Conservation (phyloP, 2,329 filamentous ascomycete species). For the Chaetomium strumarium region DNA sequence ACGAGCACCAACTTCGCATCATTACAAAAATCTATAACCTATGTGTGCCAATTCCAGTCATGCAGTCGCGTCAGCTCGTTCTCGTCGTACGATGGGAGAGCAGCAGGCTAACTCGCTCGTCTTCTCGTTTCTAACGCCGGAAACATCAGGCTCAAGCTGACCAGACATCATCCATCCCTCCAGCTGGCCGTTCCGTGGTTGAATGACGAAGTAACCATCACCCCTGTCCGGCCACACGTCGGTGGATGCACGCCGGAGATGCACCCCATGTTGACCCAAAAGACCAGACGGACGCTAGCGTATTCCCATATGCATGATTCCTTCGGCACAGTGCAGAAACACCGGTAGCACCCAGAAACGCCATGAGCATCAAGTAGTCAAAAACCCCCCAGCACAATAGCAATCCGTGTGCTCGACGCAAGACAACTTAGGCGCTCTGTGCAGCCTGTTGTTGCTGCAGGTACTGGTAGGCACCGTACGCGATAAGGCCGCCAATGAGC, state of each 20-base stretch:
- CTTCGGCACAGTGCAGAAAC: background rate
- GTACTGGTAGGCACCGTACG: slow-evolving; percentile 83
- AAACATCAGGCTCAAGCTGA: slow-evolving; percentile 1
- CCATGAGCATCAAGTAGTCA: background rate
- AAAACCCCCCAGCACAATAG: background rate
- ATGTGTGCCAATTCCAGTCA: slow-evolving; percentile 11
- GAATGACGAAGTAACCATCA: background rate
- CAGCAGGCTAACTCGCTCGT: slow-evolving; percentile 6
- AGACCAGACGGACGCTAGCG: background rate
- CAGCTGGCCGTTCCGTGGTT: slow-evolving; percentile 6
- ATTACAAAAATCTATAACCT: slow-evolving; percentile 22
- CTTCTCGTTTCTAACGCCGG: slow-evolving; percentile 8
- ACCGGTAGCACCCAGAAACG: slow-evolving; percentile 1
- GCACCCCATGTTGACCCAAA: background rate
- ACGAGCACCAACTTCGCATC: background rate
- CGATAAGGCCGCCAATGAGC: slow-evolving; percentile 67
- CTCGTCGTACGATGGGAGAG: background rate
- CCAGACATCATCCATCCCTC: slow-evolving; percentile 4
- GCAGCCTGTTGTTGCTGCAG: slow-evolving; percentile 50
- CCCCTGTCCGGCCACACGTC: background rate
- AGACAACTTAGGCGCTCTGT: slow-evolving; percentile 20
- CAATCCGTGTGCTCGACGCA: background rate
- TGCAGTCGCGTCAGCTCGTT: slow-evolving; percentile 1
- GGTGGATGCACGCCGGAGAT: background rate
- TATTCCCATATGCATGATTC: background rate